These are phyloP conservation scores for Prorocentrum cordatum DNA, from an alignment of 169 alveolate genomes.

Conservation along the genomic window DNA sequence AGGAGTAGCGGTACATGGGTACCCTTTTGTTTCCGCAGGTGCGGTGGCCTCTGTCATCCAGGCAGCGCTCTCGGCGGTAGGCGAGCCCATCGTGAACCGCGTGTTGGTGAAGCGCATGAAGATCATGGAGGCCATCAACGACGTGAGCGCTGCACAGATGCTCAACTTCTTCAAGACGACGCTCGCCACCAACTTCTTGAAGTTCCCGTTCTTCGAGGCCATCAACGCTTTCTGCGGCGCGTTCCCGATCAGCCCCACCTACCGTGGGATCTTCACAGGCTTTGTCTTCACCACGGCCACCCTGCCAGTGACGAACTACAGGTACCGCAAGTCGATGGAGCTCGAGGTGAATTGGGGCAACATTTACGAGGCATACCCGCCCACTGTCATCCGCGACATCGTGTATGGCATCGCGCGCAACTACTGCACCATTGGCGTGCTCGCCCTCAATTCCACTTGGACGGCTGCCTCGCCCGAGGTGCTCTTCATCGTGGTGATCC, in stretches of 20 bases:
- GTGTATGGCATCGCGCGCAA: background rate
- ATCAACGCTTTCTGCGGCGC: background rate
- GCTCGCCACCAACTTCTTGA: background rate
- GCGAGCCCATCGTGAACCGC: background rate
- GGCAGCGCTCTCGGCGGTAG: background rate
- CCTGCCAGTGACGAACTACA: background rate
- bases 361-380: constrained; percentile 12
- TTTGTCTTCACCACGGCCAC: background rate
- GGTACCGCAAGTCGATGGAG: constrained; percentile 1
- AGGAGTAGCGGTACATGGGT: no score
- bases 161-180: background rate
- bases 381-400: background rate
- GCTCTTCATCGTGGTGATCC: background rate
- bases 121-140: background rate
- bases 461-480: background rate
- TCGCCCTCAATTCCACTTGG: background rate
- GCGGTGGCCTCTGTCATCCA: no score
- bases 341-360: constrained; percentile 2
- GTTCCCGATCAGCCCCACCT: background rate
- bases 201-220: background rate
- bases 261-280: background rate
- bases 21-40: no score
- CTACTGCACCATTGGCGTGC: background rate
- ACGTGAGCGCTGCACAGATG: background rate
- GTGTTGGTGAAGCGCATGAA: background rate